A percentile compares a stretch with the other conserved stretches of the same genome.
These are phyloP conservation scores for Mycena kentingensis DNA, from an alignment of 768 basidiomycete species.

Conservation along the genomic window DNA sequence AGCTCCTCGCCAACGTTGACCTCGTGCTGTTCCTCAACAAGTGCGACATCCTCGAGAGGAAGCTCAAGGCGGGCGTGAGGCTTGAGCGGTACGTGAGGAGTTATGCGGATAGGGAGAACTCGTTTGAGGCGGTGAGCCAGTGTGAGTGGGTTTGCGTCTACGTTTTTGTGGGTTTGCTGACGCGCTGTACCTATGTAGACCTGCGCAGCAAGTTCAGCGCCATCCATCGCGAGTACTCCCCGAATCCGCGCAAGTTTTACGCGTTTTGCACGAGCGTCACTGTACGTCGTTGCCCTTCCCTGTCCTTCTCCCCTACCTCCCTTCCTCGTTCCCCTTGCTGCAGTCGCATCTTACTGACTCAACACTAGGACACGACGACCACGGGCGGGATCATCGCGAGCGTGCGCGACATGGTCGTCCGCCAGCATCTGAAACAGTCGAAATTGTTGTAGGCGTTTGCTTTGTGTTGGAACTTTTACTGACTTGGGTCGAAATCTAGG, in stretches of 20 bases:
- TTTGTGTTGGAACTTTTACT: too few relatives aligned
- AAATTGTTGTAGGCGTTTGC: constrained; percentile 55
- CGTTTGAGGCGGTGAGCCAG: constrained; percentile 70
- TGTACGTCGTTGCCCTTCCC: constrained; percentile 36
- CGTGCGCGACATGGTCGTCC: constrained; percentile 81
- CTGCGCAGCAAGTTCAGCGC: constrained; percentile 72
- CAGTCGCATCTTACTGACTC: neutral
- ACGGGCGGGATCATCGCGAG: constrained; percentile 78
- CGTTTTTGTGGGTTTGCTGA: neutral
- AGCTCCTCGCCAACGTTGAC: constrained; percentile 76
- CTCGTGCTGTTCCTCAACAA: constrained; percentile 87
- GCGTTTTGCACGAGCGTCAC: constrained; percentile 79
- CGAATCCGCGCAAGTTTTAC: constrained; percentile 73
- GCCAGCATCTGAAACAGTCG: constrained; percentile 74
- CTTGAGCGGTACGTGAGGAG: constrained; percentile 71
- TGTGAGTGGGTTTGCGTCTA: constrained; percentile 46
- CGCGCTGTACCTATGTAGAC: constrained; percentile 41
- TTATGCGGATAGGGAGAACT: constrained; percentile 70
- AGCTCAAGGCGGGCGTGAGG: constrained; percentile 64
- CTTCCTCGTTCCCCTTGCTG: neutral
- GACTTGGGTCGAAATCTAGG: too few relatives aligned
- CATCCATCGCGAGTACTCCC: constrained; percentile 76
- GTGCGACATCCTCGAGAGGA: constrained; percentile 77
- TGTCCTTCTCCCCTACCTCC: too few relatives aligned
- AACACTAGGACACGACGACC: constrained; percentile 60